Conservation (phyloP, 495 filamentous ascomycete species). For the Hypoxylon perforatum region DNA sequence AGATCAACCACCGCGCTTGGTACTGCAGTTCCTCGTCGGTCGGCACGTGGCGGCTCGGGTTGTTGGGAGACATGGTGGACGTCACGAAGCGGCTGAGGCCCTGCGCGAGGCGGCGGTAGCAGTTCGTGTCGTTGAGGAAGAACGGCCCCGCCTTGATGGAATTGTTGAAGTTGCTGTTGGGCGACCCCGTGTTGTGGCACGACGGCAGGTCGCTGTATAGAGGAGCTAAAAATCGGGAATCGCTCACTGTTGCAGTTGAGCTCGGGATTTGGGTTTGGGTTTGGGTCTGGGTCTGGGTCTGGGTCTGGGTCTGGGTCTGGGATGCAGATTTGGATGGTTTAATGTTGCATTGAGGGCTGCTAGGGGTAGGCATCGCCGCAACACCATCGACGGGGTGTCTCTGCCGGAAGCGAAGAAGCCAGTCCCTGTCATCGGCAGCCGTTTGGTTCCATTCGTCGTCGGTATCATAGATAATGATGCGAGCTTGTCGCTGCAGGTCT, state of each 20-base stretch:
- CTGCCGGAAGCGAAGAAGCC: constrained; percentile 63
- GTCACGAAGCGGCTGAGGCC: constrained; percentile 62
- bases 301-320: constrained; percentile 2
- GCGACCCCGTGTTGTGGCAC: neutral
- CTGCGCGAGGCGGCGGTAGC: constrained; percentile 60
- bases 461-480: constrained; percentile 71
- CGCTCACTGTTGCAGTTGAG: neutral
- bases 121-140: constrained; percentile 65
- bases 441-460: constrained; percentile 81
- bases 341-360: constrained; percentile 20
- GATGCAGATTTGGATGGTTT: constrained; percentile 8
- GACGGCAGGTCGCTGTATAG: constrained; percentile 19
- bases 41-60: constrained; percentile 63
- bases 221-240: constrained; percentile 24
- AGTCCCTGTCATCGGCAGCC: constrained; percentile 71
- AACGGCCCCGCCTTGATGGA: constrained; percentile 46
- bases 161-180: constrained; percentile 5
- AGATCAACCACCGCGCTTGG: constrained; percentile 67
- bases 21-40: constrained; percentile 65
- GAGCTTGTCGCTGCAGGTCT: constrained; percentile 71
- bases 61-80: constrained; percentile 61
- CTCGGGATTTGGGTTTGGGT: constrained; percentile 10
- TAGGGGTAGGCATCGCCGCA: constrained; percentile 13
- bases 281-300: constrained; percentile 10
- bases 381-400: constrained; percentile 41